Base-by-base conservation (phyloP, 2,329 filamentous ascomycete genomes). In the Exophiala xenobiotica region DNA sequence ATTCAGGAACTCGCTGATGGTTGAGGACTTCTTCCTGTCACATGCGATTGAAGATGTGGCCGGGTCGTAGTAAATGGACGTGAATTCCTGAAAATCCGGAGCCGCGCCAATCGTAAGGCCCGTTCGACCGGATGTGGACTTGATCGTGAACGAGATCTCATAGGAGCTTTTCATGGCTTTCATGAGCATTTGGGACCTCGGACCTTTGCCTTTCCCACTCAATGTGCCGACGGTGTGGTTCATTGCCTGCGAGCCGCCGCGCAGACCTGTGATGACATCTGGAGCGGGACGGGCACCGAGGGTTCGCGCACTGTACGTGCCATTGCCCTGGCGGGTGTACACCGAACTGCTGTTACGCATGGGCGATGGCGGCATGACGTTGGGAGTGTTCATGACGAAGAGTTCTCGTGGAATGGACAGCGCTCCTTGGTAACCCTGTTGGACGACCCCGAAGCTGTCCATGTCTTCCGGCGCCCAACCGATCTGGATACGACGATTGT, bases 361-460 rank as follows among this genome's bases (percentile, higher is more conserved):
- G 18, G 43, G 33, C 16, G 18, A 20, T 5, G 27, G 43, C 12
- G 43, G 43, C 8, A 12, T 22, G 19, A 77, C 71, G 7, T 69
- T 61, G 4, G 60, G 54, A 1, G 70, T 51, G 0, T 69, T 70
- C 53, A 65, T 64, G 12, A 78, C 50, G n/a, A 63, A 63, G 1
- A 77, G 51, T 18, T 71, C 70, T 11, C 75, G 64, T 1, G 75
- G 74, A 4, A 78, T 55, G 2, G 74, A 75, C 8, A 78, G 63
- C 45, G 71, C 60, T 1, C 76, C 75, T n/a, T 51, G 39, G 19
- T 37, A 44, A 11, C 48, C 48, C n/a, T 46, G 48, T 27, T 51
- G 48, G 5, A 23, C 22, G 24, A 35, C 14, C 18, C 48, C 41
- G 24, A 46, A 45, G 9, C 22, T 20, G n/a, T 19, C 12, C 20